These are phyloP conservation scores for Trypanosomatidae sp. DNA, from an alignment of 208 protist species.

Conservation along the genomic window DNA sequence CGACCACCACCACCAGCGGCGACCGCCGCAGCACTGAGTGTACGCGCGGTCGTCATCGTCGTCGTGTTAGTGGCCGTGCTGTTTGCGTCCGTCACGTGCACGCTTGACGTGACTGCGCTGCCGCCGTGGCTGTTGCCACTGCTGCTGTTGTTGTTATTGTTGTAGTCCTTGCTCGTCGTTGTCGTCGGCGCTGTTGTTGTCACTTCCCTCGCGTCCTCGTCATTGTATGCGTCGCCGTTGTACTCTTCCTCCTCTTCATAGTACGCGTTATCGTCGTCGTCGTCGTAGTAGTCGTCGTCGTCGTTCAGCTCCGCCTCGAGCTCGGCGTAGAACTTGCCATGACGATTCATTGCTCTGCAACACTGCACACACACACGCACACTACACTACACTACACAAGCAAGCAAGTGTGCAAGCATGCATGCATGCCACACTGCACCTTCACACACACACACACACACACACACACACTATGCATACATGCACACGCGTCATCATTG, in stretches of 20 bases:
- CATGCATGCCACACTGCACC: too few relatives aligned
- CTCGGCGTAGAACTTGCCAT: constrained; percentile 63
- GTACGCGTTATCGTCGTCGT: constrained; percentile 49
- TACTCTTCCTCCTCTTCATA: constrained; percentile 17
- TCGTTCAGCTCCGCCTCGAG: constrained; percentile 30
- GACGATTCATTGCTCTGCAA: constrained; percentile 69
- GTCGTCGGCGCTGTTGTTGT: background rate
- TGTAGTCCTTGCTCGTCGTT: background rate
- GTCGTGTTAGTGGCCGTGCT: too few relatives aligned
- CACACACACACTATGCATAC: too few relatives aligned
- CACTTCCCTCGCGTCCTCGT: background rate
- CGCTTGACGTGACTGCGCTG: background rate
- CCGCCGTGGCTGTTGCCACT: background rate
- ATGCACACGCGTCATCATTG: too few relatives aligned
- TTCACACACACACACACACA: too few relatives aligned
- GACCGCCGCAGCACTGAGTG: too few relatives aligned
- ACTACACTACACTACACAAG: too few relatives aligned
- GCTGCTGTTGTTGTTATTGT: background rate
- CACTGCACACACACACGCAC: too few relatives aligned
- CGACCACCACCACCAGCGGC: too few relatives aligned
- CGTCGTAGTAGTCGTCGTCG: constrained; percentile 29
- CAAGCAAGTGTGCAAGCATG: too few relatives aligned
- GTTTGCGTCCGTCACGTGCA: too few relatives aligned
- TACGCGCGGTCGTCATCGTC: too few relatives aligned
- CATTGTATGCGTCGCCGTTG: constrained; percentile 4